Evolutionary conservation across 2,329 filamentous ascomycete genomes (phyloP), one percentile per base, ranked within the genome.

Genomic region (Ophiocordyceps unilateralis): DNA sequence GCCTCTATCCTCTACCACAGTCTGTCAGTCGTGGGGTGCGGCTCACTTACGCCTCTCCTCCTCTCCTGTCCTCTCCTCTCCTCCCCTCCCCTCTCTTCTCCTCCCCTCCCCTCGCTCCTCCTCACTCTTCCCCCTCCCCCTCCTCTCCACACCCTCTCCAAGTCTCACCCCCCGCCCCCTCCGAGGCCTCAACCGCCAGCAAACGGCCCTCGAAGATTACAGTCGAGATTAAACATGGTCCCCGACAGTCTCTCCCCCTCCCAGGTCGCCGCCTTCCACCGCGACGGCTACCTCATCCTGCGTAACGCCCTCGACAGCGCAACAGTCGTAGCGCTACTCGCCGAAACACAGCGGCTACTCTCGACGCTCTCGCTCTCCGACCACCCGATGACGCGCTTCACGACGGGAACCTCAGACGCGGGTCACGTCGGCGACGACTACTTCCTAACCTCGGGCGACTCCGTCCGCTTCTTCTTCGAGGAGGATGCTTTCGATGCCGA

Each of bases 381-480:
- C 45, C 91, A 96, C 62, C 89, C 91, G 1, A 81, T 96, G 71
- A 96, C 91, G 9, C 81, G 81, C 57, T 98, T 98, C 72, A 83
- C 82, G 24, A 95, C 89, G 0, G 88, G 88, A 5, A 17, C 32
- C 51, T 79, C 64, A 69, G 78, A 53, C 64, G 71, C 56, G 39
- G 73, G 79, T 47, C 89, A 96, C 63, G 83, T 95, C 11, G 88
- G 89, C 48, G 91, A 96, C 65, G 78, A 83, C 57, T 98, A 98
- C 70, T 96, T 98, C 65, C 76, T 96, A 3, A 72, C 70, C 1
- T 91, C 83, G 3, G 87, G 86, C 47, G 84, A 96, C 68, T 89
- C 95, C 64, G 69, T 96, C 47, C 82, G 87, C 46, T 96, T 93
- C 72, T 96, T 96, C 72, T 93, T 96, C 62, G 89, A 96, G 63